Conservation (phyloP, 2,329 filamentous ascomycete species). For the Pseudogymnoascus sp. region DNA sequence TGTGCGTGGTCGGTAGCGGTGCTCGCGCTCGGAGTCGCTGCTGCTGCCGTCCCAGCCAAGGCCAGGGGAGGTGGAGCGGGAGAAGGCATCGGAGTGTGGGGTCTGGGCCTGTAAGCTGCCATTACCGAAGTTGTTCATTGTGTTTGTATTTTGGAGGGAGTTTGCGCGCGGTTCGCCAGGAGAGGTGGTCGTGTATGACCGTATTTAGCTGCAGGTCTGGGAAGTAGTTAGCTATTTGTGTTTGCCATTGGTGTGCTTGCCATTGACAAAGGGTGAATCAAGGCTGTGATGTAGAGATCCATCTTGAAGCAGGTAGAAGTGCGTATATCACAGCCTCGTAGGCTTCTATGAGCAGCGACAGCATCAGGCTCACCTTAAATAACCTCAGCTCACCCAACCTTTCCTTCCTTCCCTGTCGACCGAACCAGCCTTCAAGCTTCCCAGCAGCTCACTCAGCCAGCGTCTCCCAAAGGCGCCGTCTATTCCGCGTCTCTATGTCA, state of each 20-base stretch:
- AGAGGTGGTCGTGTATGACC: background rate
- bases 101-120: slow-evolving; percentile 14
- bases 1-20: slow-evolving; percentile 74
- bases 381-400: slow-evolving; percentile 1
- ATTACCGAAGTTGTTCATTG: slow-evolving; percentile 18
- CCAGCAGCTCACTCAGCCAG: slow-evolving; percentile 4
- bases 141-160: background rate
- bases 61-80: slow-evolving; percentile 79
- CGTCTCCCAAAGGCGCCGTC: background rate
- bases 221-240: background rate
- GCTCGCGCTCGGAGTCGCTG: slow-evolving; percentile 43
- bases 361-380: background rate
- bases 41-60: slow-evolving; percentile 41
- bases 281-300: background rate
- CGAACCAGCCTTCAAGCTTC: background rate
- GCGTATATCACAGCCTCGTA: background rate
- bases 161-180: background rate
- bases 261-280: background rate
- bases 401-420: slow-evolving; percentile 1
- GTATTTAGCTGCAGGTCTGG: background rate
- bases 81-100: slow-evolving; percentile 54
- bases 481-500: background rate
- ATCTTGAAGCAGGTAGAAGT: background rate
- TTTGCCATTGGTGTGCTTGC: background rate
- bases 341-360: background rate